These are phyloP conservation scores for Centrapalus pauciflorus DNA, from an alignment of 129 eudicot species.

Conservation along the genomic window DNA sequence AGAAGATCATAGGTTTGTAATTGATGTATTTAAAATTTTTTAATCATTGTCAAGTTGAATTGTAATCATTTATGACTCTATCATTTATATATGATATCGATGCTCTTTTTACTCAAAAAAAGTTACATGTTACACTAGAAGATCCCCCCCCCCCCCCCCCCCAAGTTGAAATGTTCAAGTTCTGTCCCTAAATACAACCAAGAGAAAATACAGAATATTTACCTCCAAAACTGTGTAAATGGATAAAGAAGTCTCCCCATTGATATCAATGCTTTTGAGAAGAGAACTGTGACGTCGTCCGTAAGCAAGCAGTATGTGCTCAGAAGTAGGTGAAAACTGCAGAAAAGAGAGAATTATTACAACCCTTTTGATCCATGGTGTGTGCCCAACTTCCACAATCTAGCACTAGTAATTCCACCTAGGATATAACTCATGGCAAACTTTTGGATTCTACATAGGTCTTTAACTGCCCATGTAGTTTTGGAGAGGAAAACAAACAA, in stretches of 20 bases:
- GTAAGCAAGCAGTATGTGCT: constrained; percentile 70
- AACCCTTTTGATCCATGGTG: too few species aligned
- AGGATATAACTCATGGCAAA: not conserved
- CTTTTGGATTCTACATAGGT: not conserved
- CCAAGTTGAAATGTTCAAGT: too few species aligned
- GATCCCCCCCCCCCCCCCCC: too few species aligned
- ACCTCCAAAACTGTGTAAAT: constrained; percentile 72
- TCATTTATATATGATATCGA: too few species aligned
- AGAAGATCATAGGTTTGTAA: too few species aligned
- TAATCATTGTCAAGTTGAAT: too few species aligned
- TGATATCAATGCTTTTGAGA: constrained; percentile 57
- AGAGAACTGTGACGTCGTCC: constrained; percentile 73
- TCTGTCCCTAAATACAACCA: too few species aligned
- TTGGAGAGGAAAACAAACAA: not conserved
- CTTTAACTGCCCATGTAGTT: not conserved
- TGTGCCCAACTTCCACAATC: too few species aligned
- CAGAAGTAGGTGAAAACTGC: constrained; percentile 76
- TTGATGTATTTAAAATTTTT: too few species aligned
- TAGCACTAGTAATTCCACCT: not conserved
- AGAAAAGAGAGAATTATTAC: constrained; percentile 12
- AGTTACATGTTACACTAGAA: too few species aligned
- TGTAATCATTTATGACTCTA: too few species aligned
- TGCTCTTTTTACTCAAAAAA: too few species aligned
- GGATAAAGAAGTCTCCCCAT: constrained; percentile 52
- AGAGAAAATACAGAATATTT: not conserved